These are phyloP conservation scores for Ascocoryne sarcoides DNA, from an alignment of 2,329 filamentous ascomycete genomes.

Conservation along the genomic window DNA sequence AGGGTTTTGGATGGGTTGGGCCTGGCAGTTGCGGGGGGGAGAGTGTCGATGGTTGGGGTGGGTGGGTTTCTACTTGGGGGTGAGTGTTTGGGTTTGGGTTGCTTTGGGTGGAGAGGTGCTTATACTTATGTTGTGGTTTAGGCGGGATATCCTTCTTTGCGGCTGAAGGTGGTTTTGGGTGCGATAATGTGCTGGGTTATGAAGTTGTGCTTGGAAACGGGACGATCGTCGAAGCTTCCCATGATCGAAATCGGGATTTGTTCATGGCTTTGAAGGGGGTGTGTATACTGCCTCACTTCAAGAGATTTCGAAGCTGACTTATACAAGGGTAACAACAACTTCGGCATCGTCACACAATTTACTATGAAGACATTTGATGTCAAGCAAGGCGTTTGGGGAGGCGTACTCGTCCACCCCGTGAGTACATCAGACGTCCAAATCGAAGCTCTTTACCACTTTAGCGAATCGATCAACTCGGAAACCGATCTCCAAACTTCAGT, in stretches of 20 bases:
- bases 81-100: not conserved
- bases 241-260: conserved; percentile 37
- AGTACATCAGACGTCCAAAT: not conserved
- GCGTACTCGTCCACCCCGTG: not conserved
- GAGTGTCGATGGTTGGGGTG: conserved; percentile 14
- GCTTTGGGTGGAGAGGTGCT: not conserved
- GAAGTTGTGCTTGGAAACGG: conserved; percentile 27
- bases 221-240: conserved; percentile 38
- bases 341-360: conserved; percentile 41
- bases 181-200: conserved; percentile 13
- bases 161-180: conserved; percentile 9
- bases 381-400: conserved; percentile 8
- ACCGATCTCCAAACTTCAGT: not conserved
- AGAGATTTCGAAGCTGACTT: conserved; percentile 26
- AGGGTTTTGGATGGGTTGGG: conserved; percentile 8
- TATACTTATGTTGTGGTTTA: not conserved
- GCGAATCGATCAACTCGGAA: not conserved
- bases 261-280: conserved; percentile 37
- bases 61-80: conserved; percentile 31
- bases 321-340: conserved; percentile 44
- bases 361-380: conserved; percentile 28
- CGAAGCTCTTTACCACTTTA: conserved; percentile 2
- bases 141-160: conserved; percentile 10
- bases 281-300: not conserved
- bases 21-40: conserved; percentile 12